These are phyloP conservation scores for Cyclotella cryptica DNA, from an alignment of 108 stramenopile species.

Conservation along the genomic window DNA sequence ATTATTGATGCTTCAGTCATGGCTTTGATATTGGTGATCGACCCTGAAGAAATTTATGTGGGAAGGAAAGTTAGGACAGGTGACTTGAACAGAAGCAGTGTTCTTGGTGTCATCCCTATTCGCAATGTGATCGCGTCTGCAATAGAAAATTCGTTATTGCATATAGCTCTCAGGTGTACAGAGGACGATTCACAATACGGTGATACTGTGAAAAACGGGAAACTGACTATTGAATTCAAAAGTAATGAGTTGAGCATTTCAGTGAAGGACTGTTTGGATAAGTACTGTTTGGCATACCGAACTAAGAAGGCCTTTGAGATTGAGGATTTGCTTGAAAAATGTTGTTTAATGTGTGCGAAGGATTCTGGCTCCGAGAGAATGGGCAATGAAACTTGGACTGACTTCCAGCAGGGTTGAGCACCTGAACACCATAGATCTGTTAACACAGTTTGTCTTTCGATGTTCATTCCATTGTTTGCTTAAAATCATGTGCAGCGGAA, in stretches of 20 bases:
- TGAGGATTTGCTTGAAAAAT: constrained; percentile 40
- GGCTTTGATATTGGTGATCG: constrained; percentile 4
- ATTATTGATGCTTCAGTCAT: constrained; percentile 14
- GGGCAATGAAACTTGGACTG: constrained; percentile 24
- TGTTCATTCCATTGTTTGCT: too few relatives aligned
- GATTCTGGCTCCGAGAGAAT: not conserved
- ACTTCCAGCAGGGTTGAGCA: too few relatives aligned
- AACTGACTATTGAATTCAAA: constrained; percentile 75
- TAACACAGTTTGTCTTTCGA: too few relatives aligned
- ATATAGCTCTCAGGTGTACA: constrained; percentile 63
- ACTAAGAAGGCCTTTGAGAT: constrained; percentile 33
- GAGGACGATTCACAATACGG: constrained; percentile 37
- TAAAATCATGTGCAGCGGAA: too few relatives aligned
- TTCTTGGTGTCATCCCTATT: constrained; percentile 61
- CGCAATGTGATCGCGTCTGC: constrained; percentile 75
- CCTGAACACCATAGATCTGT: too few relatives aligned
- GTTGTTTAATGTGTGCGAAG: not conserved
- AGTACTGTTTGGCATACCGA: constrained; percentile 38
- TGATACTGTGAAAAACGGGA: constrained; percentile 67
- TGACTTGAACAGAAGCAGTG: constrained; percentile 54
- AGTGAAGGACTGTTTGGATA: constrained; percentile 73
- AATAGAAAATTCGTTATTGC: constrained; percentile 66
- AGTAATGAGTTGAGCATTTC: constrained; percentile 55
- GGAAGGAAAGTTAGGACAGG: constrained; percentile 46
- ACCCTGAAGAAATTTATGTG: constrained; percentile 71